Evolutionary conservation across 2,329 filamentous ascomycete genomes (phyloP).

Genomic region (Xylariaceae sp.): DNA sequence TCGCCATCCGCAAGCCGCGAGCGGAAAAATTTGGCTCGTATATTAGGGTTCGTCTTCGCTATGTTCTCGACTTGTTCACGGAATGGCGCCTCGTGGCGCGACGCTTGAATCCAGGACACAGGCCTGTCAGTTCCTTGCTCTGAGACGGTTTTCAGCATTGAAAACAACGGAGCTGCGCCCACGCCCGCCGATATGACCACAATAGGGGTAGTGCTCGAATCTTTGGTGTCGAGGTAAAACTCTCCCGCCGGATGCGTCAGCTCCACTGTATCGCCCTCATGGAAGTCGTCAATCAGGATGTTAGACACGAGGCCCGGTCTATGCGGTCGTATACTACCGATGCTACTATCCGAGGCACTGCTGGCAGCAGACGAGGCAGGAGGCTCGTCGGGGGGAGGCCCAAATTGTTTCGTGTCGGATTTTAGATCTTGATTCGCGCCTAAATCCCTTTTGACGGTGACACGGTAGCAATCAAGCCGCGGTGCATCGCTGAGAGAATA

Average conservation of each 20-base stretch:
- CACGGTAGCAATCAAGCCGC: conserved; percentile 66
- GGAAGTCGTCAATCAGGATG: conserved; percentile 66
- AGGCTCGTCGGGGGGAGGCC: conserved; percentile 27
- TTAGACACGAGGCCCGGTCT: conserved; percentile 71
- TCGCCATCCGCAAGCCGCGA: conserved; percentile 54
- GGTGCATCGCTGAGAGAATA: conserved; percentile 75
- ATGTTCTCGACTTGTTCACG: conserved; percentile 56
- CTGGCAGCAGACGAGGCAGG: conserved; percentile 41
- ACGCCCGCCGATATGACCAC: conserved; percentile 68
- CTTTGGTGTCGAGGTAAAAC: conserved; percentile 59
- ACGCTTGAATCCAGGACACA: conserved; percentile 66
- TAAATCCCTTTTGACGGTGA: conserved; percentile 72
- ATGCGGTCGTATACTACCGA: conserved; percentile 37
- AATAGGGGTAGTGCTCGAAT: conserved; percentile 52
- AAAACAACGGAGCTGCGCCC: conserved; percentile 64
- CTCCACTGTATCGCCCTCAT: conserved; percentile 66
- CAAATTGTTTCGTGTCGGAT: conserved; percentile 26
- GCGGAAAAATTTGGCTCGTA: conserved; percentile 56
- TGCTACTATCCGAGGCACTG: conserved; percentile 40
- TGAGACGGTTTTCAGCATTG: conserved; percentile 63
- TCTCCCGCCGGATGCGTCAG: conserved; percentile 71
- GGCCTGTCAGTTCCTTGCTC: conserved; percentile 53
- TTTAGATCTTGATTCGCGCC: conserved; percentile 50
- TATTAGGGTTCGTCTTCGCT: conserved; percentile 42
- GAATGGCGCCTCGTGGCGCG: conserved; percentile 59